Conservation (phyloP, 2,329 filamentous ascomycete genomes). For the Aspergillus spinulosporus region DNA sequence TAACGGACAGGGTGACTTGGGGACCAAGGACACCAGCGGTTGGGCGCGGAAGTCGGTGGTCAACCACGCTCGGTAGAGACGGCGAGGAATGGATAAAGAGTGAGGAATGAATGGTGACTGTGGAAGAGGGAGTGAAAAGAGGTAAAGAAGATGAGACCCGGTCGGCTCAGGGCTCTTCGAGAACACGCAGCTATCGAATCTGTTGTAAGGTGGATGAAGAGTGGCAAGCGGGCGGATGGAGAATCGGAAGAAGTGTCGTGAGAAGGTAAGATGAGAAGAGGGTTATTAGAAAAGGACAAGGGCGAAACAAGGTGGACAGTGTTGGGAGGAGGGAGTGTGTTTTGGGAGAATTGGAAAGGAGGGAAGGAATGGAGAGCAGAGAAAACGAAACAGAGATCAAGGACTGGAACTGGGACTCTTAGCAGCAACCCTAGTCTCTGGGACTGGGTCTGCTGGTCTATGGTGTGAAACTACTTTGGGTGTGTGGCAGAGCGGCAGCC, state of each 20-base stretch:
- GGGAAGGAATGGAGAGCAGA: conserved; percentile 15
- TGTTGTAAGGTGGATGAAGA: background rate
- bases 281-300: conserved; percentile 2
- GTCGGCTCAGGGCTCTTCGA: background rate
- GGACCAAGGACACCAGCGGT: conserved; percentile 37
- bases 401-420: conserved; percentile 1
- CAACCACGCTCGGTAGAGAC: conserved; percentile 25
- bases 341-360: conserved; percentile 16
- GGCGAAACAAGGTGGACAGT: conserved; percentile 1
- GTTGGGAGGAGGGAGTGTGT: background rate
- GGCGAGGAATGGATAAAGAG: background rate
- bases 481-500: conserved; percentile 1
- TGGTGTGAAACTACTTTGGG: conserved; percentile 16
- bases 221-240: background rate
- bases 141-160: conserved; percentile 5
- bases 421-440: background rate
- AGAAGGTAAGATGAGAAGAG: conserved; percentile 13
- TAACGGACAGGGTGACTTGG: conserved; percentile 34
- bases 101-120: conserved; percentile 13
- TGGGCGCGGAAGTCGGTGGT: conserved; percentile 36
- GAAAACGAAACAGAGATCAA: conserved; percentile 5
- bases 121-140: background rate
- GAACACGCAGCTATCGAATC: conserved; percentile 1
- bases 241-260: background rate
- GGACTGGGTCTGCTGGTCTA: conserved; percentile 13